phyloP scores from a whole-genome alignment of 108 stramenopile species.

The Skeletonema menzelii region DNA sequence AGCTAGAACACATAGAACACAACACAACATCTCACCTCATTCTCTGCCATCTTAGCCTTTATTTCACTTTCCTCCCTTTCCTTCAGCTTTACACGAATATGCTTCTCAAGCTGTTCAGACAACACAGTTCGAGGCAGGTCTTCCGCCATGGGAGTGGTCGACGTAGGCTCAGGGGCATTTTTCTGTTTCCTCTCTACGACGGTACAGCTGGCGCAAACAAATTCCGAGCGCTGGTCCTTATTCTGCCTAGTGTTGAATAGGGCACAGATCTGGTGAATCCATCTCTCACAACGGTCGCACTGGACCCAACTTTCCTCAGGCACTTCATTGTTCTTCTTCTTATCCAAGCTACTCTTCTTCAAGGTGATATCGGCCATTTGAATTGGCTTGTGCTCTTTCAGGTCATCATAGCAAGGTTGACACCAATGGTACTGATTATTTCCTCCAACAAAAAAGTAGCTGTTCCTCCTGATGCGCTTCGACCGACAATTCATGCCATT shows the following conservation, averaged over 20 bases:
- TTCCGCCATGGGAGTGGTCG: conserved; percentile 88
- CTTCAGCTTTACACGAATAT: conserved; percentile 72
- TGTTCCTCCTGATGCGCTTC: conserved; percentile 92
- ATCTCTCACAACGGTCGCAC: conserved; percentile 94
- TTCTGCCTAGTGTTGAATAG: conserved; percentile 98
- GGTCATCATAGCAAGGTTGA: conserved; percentile 89
- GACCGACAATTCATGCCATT: conserved; percentile 93
- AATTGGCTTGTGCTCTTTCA: conserved; percentile 86
- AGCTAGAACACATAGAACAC: not conserved
- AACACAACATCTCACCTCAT: conserved; percentile 44
- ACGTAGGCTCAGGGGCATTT: conserved; percentile 64
- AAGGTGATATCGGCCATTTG: conserved; percentile 88
- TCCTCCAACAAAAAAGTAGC: conserved; percentile 94
- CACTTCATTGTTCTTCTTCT: conserved; percentile 95
- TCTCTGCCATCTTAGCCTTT: conserved; percentile 54
- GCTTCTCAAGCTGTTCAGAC: conserved; percentile 79
- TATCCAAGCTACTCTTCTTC: conserved; percentile 87
- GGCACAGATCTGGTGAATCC: conserved; percentile 99
- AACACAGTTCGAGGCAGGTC: conserved; percentile 90
- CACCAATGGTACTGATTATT: conserved; percentile 97
- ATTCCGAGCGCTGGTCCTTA: conserved; percentile 89
- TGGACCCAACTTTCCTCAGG: conserved; percentile 96
- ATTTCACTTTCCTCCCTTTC: conserved; percentile 26
- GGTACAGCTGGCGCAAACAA: conserved; percentile 87
- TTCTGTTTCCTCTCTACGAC: conserved; percentile 80